Conservation (phyloP, 805 yeast genomes). For the Wickerhamiella sergipiensis region DNA sequence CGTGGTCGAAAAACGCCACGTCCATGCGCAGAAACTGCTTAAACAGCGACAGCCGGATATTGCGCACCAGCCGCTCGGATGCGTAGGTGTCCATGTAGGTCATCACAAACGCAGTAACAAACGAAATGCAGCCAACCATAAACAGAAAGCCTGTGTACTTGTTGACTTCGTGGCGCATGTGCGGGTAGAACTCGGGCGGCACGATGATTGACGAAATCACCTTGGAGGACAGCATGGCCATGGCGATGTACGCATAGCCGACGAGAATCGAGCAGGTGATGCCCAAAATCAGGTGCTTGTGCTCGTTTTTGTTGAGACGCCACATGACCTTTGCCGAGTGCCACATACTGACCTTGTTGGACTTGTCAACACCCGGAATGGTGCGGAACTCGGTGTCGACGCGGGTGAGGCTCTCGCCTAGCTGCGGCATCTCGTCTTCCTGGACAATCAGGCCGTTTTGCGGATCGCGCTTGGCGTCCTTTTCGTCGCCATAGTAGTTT, state of each 20-base stretch:
- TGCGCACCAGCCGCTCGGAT: slow-evolving; percentile 23
- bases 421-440: slow-evolving; percentile 11
- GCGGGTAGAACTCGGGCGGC: slow-evolving; percentile 18
- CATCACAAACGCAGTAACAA: slow-evolving; percentile 17
- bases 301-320: slow-evolving; percentile 19
- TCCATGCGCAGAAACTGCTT: slow-evolving; percentile 26
- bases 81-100: slow-evolving; percentile 18
- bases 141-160: slow-evolving; percentile 24
- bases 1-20: slow-evolving; percentile 25
- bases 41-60: slow-evolving; percentile 23
- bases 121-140: slow-evolving; percentile 23
- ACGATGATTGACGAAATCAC: slow-evolving; percentile 25
- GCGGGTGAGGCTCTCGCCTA: slow-evolving; percentile 6
- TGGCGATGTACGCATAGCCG: slow-evolving; percentile 28
- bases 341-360: slow-evolving; percentile 3
- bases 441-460: slow-evolving; percentile 9
- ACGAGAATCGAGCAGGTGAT: slow-evolving; percentile 18
- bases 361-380: slow-evolving; percentile 16
- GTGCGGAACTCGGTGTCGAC: not conserved
- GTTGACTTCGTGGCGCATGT: slow-evolving; percentile 26
- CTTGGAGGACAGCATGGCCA: slow-evolving; percentile 27
- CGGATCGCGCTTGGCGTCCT: not conserved
- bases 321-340: slow-evolving; percentile 13
- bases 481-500: not conserved
- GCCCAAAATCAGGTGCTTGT: slow-evolving; percentile 17